Base-by-base conservation (phyloP, 148 eudicot genomes). In the Persicaria maculosa region DNA sequence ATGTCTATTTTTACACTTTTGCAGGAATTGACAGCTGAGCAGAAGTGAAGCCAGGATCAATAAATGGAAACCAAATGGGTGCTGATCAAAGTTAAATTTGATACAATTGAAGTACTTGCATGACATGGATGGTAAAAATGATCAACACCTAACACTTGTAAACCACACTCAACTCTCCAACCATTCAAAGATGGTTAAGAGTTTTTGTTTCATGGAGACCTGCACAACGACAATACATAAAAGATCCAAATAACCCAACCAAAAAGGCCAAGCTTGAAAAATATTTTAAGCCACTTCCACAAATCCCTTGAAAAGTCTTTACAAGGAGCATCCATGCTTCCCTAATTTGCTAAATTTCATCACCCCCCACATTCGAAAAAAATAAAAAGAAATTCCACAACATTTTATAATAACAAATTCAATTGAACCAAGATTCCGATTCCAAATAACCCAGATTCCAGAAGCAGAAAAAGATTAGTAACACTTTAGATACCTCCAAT, bases 401-500 rank as follows among this genome's bases (percentile, higher is more conserved):
- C 17, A 65, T 46, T 36, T 31, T 14, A 65, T 0, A 59, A 20
- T 20, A 59, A 17, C 9, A 25, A 31, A 16, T 43, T 14, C 9
- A 15, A 36, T 5, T 43, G 6, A 20, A 36, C 45, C 70, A 12
- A 65, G 17, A 65, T 43, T 40, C 69, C 69, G 5, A n/a, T 36
- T 40, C 46, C 69, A 64, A 64, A 64, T 14, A 36, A 64, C 44
- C 45, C 6, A 36, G 69, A 64, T 64, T 65, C 70, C 47, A 76
- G 47, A 47, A 74, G 19, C 6, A 69, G 16, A 48, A 31, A 53
- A 61, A 62, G 15, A 12, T 8, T 48, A 74, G 46, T 72, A 67
- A 22, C 9, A 14, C 65, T 10, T 69, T 44, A 69, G 1, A 22
- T 54, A 95, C 98, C 98, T 90, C 98, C 98, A 85, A 95, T 95